phyloP scores from a whole-genome alignment of 2,329 filamentous ascomycete genomes.

The Cladosporium austrohemisphaericum region DNA sequence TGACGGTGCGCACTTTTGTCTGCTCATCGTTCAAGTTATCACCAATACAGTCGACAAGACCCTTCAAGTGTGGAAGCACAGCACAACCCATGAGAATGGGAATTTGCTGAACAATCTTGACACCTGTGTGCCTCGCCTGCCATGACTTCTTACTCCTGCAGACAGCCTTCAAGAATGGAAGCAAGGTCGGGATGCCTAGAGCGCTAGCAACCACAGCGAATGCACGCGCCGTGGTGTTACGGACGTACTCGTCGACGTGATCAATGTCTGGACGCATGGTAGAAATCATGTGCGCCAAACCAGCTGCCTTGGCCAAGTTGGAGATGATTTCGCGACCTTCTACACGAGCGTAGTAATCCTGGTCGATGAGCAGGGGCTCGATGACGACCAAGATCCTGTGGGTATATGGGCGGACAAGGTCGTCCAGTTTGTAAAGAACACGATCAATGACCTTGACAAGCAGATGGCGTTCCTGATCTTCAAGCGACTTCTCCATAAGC shows the following conservation, averaged over 20 bases:
- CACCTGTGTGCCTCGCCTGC: constrained; percentile 95
- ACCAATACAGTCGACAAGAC: constrained; percentile 91
- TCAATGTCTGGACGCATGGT: constrained; percentile 99
- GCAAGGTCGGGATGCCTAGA: constrained; percentile 87
- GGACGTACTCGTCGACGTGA: constrained; percentile 95
- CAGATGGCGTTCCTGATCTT: constrained; percentile 96
- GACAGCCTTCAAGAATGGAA: constrained; percentile 92
- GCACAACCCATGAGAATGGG: constrained; percentile 98
- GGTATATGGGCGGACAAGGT: constrained; percentile 90
- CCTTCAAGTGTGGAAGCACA: constrained; percentile 90
- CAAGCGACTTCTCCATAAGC: constrained; percentile 96
- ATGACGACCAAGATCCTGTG: constrained; percentile 99
- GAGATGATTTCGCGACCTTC: constrained; percentile 99
- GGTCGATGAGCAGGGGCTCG: constrained; percentile 96
- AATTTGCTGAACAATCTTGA: constrained; percentile 99
- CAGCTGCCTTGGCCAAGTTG: constrained; percentile 93
- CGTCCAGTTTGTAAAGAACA: constrained; percentile 96
- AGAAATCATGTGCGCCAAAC: constrained; percentile 97
- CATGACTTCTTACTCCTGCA: constrained; percentile 98
- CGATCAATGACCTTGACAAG: constrained; percentile 98
- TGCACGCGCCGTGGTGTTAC: constrained; percentile 93
- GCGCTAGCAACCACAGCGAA: constrained; percentile 97
- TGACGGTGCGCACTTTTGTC: constrained; percentile 95
- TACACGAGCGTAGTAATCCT: constrained; percentile 98
- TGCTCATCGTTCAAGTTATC: constrained; percentile 97